Evolutionary conservation across 2,329 filamentous ascomycete genomes (phyloP), one percentile per base, ranked within the genome.

Genomic region (Lizonia empirigonia): DNA sequence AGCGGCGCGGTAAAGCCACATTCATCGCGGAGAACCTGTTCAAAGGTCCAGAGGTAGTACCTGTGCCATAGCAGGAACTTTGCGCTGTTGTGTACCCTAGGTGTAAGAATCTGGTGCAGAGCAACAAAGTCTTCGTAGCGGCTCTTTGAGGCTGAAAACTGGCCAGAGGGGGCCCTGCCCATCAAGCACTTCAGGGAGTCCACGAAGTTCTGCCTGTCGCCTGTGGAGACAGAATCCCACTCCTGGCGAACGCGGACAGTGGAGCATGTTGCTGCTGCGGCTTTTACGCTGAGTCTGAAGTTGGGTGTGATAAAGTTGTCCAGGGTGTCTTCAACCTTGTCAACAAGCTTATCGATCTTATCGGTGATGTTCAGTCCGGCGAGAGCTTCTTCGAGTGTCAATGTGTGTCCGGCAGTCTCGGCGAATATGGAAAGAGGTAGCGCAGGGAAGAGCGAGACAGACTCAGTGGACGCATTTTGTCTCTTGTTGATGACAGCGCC

Each of bases 1-100:
- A 76, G 52, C 36, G 62, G 51, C 30, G 67, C 68, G n/a, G 55
- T 67, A 54, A 75, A 76, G 38, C 74, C 74, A 50, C 77, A 78
- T 50, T 77, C 75, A 10, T 65, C 51, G 30, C 68, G 73, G 9
- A 79, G 63, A 5, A 74, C 61, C 15, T 72, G 58, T 56, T 79
- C 76, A 50, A 75, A 77, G 3, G 65, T 60, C 65, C 76, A 73
- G 23, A 69, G 58, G 59, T 65, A 73, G 62, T 76, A 75, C 22
- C 76, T 68, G 64, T 78, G 76, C 76, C 76, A 78, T 16, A 75
- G 59, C 32, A 76, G 58, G 67, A 77, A 77, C 37, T 71, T 72
- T 29, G 55, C 19, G 55, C 59, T 72, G 34, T 50, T 46, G 50
- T 72, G 69, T 3, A 72, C 65, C 24, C 68, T 69, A 33, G 63